Conservation (phyloP, 345 rosid species). For the Acer negundo region DNA sequence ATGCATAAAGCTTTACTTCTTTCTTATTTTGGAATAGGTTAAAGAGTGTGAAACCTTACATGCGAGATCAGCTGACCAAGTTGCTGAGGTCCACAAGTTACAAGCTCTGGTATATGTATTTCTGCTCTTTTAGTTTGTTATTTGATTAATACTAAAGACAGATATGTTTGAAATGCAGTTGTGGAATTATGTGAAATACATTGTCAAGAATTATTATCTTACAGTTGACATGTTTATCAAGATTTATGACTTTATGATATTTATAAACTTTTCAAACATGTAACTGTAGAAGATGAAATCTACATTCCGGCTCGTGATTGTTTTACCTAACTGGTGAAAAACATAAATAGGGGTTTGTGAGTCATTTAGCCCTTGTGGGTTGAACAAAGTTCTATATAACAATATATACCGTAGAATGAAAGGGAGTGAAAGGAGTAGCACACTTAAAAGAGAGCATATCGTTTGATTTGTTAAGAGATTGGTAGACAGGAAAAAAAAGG, state of each 20-base stretch:
- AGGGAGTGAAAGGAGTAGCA: neutral
- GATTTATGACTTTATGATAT: conserved; percentile 9
- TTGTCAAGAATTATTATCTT: neutral
- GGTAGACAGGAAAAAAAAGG: neutral
- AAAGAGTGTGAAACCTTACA: conserved; percentile 62
- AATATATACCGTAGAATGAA: neutral
- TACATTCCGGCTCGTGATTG: neutral
- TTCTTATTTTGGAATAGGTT: conserved; percentile 50
- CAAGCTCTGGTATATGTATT: conserved; percentile 62
- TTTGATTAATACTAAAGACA: conserved; percentile 2
- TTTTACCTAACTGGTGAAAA: neutral
- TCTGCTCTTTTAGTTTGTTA: conserved; percentile 13
- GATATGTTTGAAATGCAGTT: conserved; percentile 10
- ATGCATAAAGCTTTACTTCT: conserved; percentile 20
- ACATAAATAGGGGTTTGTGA: neutral
- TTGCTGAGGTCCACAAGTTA: conserved; percentile 61
- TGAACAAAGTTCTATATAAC: neutral
- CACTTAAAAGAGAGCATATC: neutral
- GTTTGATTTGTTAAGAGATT: neutral
- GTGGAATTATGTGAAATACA: neutral
- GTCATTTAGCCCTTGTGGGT: neutral
- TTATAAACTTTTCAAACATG: neutral
- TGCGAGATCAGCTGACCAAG: conserved; percentile 57
- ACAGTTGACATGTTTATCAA: neutral
- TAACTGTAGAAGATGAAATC: neutral